These are phyloP conservation scores for Tilletia horrida DNA, from an alignment of 1,284 basidiomycete genomes.

Conservation along the genomic window DNA sequence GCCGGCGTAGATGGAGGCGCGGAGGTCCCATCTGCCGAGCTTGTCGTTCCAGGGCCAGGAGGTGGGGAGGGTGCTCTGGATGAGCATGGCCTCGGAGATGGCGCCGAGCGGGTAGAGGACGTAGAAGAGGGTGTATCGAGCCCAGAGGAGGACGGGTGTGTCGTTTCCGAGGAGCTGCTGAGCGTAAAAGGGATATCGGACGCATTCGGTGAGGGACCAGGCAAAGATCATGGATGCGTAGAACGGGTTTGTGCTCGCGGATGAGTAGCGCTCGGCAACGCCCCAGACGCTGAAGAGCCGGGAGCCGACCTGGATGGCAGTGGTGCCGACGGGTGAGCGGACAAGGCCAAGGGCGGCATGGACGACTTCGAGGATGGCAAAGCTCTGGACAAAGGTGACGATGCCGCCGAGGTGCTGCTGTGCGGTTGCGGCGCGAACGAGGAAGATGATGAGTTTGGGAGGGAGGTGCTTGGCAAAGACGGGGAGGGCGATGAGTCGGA, in stretches of 20 bases:
- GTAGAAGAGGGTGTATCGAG: conserved; percentile 84
- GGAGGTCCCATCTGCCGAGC: conserved; percentile 29
- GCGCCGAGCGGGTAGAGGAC: conserved; percentile 89
- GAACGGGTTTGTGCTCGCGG: conserved; percentile 64
- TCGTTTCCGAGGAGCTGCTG: conserved; percentile 60
- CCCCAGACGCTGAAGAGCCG: conserved; percentile 83
- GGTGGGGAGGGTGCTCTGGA: conserved; percentile 70
- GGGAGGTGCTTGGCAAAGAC: conserved; percentile 32
- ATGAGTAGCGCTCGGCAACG: conserved; percentile 44
- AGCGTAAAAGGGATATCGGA: conserved; percentile 89
- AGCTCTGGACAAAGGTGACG: conserved; percentile 40
- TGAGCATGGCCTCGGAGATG: conserved; percentile 80
- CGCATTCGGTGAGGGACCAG: conserved; percentile 86
- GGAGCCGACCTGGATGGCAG: conserved; percentile 79
- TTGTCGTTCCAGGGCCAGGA: conserved; percentile 28
- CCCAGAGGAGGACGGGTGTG: conserved; percentile 44
- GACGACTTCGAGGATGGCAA: conserved; percentile 55
- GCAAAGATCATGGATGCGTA: conserved; percentile 90
- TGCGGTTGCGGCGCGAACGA: conserved; percentile 36
- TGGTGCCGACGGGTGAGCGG: conserved; percentile 76
- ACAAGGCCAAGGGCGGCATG: conserved; percentile 81
- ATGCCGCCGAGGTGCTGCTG: conserved; percentile 41
- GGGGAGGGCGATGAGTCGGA: conserved; percentile 33
- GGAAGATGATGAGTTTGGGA: conserved; percentile 27
- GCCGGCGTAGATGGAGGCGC: conserved; percentile 58